Percentiles rank a stretch among this genome's conserved stretches.
Conservation (phyloP, 1,139 yeast species). For the Lodderomyces orthopsilosis region DNA sequence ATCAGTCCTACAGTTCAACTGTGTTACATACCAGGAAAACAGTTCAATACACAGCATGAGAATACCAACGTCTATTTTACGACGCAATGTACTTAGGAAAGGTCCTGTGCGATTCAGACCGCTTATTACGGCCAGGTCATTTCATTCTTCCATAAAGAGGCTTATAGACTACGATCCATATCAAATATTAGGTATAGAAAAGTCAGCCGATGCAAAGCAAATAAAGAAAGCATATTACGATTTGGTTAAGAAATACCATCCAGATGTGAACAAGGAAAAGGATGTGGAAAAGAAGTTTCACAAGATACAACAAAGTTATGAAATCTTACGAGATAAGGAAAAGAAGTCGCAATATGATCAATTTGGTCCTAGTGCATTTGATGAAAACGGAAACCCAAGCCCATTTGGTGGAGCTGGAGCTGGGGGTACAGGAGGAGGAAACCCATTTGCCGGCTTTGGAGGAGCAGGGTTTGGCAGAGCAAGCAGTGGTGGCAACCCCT, state of each 20-base stretch:
- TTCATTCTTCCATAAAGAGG: conserved; percentile 24
- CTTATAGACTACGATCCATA: conserved; percentile 70
- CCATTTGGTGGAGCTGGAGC: conserved; percentile 54
- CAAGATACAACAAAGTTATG: conserved; percentile 92
- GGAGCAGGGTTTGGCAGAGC: conserved; percentile 63
- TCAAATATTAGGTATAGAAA: conserved; percentile 72
- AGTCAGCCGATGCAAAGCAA: conserved; percentile 70
- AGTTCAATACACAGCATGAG: conserved; percentile 4
- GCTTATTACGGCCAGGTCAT: conserved; percentile 16
- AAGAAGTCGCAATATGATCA: conserved; percentile 91
- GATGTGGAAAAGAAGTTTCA: conserved; percentile 89
- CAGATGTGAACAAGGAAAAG: conserved; percentile 90
- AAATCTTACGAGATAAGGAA: conserved; percentile 79
- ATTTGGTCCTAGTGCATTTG: conserved; percentile 86
- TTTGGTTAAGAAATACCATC: conserved; percentile 91
- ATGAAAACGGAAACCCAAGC: conserved; percentile 57
- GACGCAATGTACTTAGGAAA: neutral
- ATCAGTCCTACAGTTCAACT: neutral
- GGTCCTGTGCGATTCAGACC: neutral
- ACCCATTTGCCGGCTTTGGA: conserved; percentile 72
- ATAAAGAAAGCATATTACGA: conserved; percentile 93
- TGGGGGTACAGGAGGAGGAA: conserved; percentile 25
- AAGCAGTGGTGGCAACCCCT: conserved; percentile 34
- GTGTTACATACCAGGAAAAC: neutral
- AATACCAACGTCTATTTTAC: conserved; percentile 4